Percentiles rank a stretch among this genome's conserved stretches.
These are phyloP conservation scores for Eimeria sp. DNA, from an alignment of 169 alveolate species.

Conservation along the genomic window DNA sequence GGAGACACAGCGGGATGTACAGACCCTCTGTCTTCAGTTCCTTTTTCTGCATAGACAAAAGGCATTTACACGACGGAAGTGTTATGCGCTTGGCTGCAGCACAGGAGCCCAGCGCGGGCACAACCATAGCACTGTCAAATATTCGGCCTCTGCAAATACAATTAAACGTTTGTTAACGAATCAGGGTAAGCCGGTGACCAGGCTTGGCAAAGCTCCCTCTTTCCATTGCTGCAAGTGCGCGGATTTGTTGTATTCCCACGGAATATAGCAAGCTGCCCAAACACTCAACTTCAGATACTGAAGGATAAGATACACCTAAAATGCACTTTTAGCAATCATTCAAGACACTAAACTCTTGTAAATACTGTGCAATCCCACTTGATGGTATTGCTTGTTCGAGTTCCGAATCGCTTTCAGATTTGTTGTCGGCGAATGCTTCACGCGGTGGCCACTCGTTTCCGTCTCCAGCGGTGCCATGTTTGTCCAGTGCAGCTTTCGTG, in stretches of 20 bases:
- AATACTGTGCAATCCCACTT: background rate
- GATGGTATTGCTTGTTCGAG: background rate
- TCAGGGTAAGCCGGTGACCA: background rate
- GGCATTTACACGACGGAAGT: background rate
- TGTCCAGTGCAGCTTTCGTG: slow-evolving; percentile 7
- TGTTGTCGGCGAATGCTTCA: slow-evolving; percentile 20
- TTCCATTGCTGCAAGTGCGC: background rate
- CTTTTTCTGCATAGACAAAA: background rate
- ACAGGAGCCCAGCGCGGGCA: background rate
- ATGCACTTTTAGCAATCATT: background rate
- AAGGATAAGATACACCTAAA: background rate
- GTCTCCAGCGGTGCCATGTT: slow-evolving; percentile 2
- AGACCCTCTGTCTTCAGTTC: background rate
- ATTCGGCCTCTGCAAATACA: too few relatives aligned
- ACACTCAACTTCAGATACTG: background rate
- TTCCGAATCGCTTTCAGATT: slow-evolving; percentile 10
- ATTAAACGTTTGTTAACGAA: background rate
- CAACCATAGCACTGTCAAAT: background rate
- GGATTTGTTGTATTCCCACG: background rate
- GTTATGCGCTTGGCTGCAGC: background rate
- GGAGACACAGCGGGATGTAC: slow-evolving; percentile 10
- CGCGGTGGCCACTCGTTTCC: slow-evolving; percentile 64
- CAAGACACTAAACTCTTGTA: background rate
- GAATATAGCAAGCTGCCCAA: background rate
- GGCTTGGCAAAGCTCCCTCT: background rate